Evolutionary conservation across 1,284 basidiomycete species (phyloP).

Genomic region (Tilletia caries): DNA sequence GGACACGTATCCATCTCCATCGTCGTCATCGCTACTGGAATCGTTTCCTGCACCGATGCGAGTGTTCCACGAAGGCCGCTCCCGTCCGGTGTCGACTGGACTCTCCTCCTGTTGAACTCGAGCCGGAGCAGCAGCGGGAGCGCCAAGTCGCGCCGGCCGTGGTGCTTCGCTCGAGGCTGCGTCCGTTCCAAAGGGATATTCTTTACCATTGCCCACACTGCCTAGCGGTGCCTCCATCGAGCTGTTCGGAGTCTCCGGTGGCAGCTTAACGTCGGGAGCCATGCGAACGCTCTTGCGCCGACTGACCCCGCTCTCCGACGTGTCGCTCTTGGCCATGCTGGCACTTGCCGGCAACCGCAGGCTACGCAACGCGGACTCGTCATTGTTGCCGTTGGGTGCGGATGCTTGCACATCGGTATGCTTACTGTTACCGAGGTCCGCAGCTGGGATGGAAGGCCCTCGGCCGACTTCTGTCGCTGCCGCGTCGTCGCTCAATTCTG

Average conservation of each 20-base stretch:
- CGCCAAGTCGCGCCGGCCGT: slow-evolving; percentile 16
- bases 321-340: slow-evolving; percentile 25
- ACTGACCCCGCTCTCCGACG: slow-evolving; percentile 24
- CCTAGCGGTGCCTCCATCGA: neutral
- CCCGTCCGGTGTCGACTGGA: slow-evolving; percentile 31
- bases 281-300: slow-evolving; percentile 49
- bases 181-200: slow-evolving; percentile 15
- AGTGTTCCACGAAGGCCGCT: slow-evolving; percentile 40
- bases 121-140: slow-evolving; percentile 23
- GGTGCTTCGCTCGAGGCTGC: neutral
- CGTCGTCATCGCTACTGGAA: slow-evolving; percentile 43
- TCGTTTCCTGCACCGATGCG: slow-evolving; percentile 32
- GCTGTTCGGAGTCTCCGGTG: slow-evolving; percentile 38
- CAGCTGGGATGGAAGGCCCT: neutral
- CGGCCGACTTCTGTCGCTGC: neutral
- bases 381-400: neutral
- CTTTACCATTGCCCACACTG: slow-evolving; percentile 25
- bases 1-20: slow-evolving; percentile 33
- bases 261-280: slow-evolving; percentile 45
- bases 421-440: neutral
- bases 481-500: neutral
- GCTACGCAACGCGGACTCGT: neutral
- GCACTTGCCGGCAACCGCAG: neutral
- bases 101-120: slow-evolving; percentile 24
- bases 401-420: slow-evolving; percentile 3